phyloP scores from a whole-genome alignment of 176 grass and related monocot genomes.

The Carex scoparia region DNA sequence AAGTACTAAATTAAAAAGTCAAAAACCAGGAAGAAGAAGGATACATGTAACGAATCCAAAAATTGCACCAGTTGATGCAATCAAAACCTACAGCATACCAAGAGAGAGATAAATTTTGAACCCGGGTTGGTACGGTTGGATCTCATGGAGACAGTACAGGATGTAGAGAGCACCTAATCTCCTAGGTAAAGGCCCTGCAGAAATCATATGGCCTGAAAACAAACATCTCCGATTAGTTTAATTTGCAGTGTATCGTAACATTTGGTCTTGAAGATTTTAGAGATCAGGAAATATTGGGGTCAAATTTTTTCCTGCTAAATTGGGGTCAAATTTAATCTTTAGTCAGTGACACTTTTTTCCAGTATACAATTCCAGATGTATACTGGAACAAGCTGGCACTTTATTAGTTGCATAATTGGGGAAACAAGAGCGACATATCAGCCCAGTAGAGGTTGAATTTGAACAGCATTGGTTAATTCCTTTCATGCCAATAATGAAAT shows the following conservation, averaged over 20 bases:
- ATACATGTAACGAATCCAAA: neutral
- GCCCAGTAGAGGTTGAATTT: neutral
- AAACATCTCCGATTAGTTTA: neutral
- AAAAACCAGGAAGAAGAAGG: neutral
- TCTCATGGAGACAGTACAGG: constrained; percentile 83
- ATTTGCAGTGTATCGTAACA: constrained; percentile 5
- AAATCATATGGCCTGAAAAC: constrained; percentile 60
- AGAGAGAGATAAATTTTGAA: constrained; percentile 70
- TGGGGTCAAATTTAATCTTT: neutral
- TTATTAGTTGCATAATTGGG: neutral
- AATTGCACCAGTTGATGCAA: neutral
- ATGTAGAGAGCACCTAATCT: constrained; percentile 84
- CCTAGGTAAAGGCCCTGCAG: constrained; percentile 28
- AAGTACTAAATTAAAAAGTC: neutral
- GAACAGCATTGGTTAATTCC: neutral
- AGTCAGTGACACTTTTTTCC: neutral
- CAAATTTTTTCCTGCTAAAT: neutral
- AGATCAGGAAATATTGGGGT: neutral
- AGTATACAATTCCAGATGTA: neutral
- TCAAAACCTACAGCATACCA: neutral
- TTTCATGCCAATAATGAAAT: neutral
- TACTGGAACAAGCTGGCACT: neutral
- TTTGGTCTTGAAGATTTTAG: neutral
- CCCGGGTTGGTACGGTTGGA: constrained; percentile 60
- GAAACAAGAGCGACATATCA: neutral